These are phyloP conservation scores for Lactifluus pinguis DNA, from an alignment of 768 basidiomycete species.

Conservation along the genomic window DNA sequence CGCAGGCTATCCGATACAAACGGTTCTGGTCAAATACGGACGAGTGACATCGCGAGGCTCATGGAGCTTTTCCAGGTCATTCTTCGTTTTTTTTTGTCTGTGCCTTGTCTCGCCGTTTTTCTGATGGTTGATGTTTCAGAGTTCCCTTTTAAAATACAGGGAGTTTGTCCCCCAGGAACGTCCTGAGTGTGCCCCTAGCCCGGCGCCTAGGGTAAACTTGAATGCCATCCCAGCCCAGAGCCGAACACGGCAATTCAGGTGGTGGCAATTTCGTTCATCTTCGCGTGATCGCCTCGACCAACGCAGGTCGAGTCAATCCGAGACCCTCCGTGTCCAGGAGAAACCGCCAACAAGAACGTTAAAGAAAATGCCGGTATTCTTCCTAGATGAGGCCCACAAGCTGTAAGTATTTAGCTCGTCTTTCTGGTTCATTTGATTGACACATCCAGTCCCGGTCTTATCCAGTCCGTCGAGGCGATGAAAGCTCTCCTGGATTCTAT, in stretches of 20 bases:
- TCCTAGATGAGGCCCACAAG: constrained; percentile 83
- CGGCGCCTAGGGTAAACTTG: background rate
- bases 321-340: constrained; percentile 25
- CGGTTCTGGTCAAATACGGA: constrained; percentile 44
- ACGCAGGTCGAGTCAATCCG: constrained; percentile 1
- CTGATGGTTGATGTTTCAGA: constrained; percentile 17
- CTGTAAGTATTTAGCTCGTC: constrained; percentile 37
- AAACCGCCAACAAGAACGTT: constrained; percentile 28
- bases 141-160: constrained; percentile 26
- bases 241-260: constrained; percentile 3
- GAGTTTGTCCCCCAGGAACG: constrained; percentile 21
- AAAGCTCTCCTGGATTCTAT: constrained; percentile 79
- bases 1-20: constrained; percentile 43
- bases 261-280: constrained; percentile 14
- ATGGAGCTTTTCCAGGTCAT: constrained; percentile 80
- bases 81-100: background rate
- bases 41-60: constrained; percentile 71
- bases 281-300: constrained; percentile 4
- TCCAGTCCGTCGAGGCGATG: constrained; percentile 73
- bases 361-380: constrained; percentile 73
- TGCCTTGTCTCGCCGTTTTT: background rate
- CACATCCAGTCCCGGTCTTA: constrained; percentile 50
- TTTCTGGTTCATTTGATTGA: background rate
- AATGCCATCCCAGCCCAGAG: constrained; percentile 10
- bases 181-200: background rate